Percentiles rank a stretch among this genome's conserved stretches.
phyloP scores from a whole-genome alignment of 495 filamentous ascomycete genomes.

The Neurospora sp. region DNA sequence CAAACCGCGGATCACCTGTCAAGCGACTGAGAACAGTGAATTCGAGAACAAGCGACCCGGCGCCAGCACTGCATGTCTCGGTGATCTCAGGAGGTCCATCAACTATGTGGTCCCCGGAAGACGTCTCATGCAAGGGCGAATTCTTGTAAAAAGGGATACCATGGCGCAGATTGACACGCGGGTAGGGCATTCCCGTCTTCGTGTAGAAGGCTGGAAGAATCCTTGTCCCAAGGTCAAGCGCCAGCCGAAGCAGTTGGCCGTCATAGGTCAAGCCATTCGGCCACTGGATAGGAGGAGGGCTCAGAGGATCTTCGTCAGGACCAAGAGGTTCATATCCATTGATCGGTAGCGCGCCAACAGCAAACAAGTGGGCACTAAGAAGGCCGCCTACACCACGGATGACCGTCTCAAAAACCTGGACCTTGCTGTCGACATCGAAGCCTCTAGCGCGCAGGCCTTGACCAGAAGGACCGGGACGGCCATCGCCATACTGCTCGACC shows the following conservation, averaged over 20 bases:
- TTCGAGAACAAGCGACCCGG: conserved; percentile 86
- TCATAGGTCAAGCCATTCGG: conserved; percentile 72
- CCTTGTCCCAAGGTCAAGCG: conserved; percentile 70
- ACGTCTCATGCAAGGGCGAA: conserved; percentile 52
- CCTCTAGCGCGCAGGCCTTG: conserved; percentile 66
- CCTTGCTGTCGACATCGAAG: conserved; percentile 94
- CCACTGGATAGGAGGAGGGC: conserved; percentile 56
- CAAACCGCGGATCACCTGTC: conserved; percentile 77
- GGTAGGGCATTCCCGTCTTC: conserved; percentile 85
- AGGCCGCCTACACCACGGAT: conserved; percentile 89
- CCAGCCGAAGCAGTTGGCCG: conserved; percentile 78
- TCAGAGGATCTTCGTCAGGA: conserved; percentile 20
- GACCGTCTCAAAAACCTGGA: conserved; percentile 95
- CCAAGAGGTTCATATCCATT: conserved; percentile 53
- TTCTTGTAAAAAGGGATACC: conserved; percentile 86
- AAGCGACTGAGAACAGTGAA: conserved; percentile 84
- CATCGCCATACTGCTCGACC: conserved; percentile 83
- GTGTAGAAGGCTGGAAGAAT: conserved; percentile 85
- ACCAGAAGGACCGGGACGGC: conserved; percentile 55
- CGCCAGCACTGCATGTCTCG: conserved; percentile 92
- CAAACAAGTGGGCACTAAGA: conserved; percentile 88
- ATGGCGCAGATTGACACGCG: conserved; percentile 83
- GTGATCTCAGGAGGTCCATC: conserved; percentile 60
- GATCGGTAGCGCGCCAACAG: conserved; percentile 79
- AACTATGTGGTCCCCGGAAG: conserved; percentile 18